A percentile compares a stretch with the other conserved stretches of the same genome.
Evolutionary conservation across 225 moss, liverwort and hornwort genomes (phyloP).

Genomic region (Neckera pumila): DNA sequence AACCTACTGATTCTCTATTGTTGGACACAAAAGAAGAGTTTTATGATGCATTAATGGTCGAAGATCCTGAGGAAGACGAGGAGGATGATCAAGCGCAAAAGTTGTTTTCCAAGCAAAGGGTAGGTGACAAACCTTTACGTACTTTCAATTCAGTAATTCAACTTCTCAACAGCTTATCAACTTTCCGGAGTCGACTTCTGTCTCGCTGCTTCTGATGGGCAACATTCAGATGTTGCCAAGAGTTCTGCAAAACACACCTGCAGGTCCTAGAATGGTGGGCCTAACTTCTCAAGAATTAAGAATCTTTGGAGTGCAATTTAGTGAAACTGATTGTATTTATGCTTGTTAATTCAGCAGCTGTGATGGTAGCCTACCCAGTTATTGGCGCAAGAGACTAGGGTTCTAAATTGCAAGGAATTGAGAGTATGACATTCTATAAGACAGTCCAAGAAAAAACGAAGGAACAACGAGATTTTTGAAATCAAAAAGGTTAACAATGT

Average conservation of each 20-base stretch:
- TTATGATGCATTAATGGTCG: constrained; percentile 65
- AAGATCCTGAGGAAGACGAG: constrained; percentile 48
- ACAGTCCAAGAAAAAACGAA: not conserved
- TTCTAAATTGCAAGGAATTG: not conserved
- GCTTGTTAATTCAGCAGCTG: not conserved
- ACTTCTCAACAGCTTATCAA: not conserved
- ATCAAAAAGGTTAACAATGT: not conserved
- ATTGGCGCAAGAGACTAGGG: not conserved
- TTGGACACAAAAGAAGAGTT: constrained; percentile 57
- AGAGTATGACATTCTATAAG: not conserved
- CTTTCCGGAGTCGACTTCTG: not conserved
- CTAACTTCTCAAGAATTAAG: not conserved
- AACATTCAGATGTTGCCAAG: not conserved
- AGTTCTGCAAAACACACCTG: not conserved
- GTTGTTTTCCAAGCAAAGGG: constrained; percentile 31
- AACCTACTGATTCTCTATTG: constrained; percentile 20
- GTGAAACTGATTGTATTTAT: not conserved
- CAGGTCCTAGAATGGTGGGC: not conserved
- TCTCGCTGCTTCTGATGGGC: not conserved
- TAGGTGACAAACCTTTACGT: not conserved
- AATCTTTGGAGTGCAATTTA: not conserved
- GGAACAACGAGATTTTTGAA: not conserved
- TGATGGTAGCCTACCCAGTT: not conserved
- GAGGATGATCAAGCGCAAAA: constrained; percentile 32
- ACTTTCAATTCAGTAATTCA: not conserved